These are phyloP conservation scores for Cladophialophora immunda DNA, from an alignment of 2,329 filamentous ascomycete species.

Conservation along the genomic window DNA sequence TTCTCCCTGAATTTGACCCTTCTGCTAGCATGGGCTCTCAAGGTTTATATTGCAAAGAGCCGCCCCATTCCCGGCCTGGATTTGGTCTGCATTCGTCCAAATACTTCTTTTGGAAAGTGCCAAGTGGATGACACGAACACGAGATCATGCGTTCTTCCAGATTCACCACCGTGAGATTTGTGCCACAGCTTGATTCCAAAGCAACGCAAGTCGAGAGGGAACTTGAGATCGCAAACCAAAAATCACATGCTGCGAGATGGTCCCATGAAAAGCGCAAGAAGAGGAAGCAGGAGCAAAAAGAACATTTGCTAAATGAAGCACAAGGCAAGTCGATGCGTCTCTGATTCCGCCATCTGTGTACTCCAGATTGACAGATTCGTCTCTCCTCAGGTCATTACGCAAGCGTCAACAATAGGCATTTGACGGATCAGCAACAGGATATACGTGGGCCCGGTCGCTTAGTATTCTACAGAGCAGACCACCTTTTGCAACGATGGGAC, in stretches of 20 bases:
- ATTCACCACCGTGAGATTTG: conserved; percentile 9
- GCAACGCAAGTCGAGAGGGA: conserved; percentile 9
- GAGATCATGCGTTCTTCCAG: not conserved
- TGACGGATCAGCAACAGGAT: not conserved
- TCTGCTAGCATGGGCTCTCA: not conserved
- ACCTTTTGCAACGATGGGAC: not conserved
- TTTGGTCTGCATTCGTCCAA: not conserved
- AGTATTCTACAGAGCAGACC: not conserved
- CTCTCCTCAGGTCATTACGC: not conserved
- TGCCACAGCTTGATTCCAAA: conserved; percentile 2
- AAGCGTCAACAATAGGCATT: not conserved
- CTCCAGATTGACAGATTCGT: not conserved
- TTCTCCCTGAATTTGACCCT: not conserved
- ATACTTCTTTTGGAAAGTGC: conserved; percentile 5
- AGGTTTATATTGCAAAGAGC: not conserved
- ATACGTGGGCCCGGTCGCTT: not conserved
- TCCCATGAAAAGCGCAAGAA: conserved; percentile 4
- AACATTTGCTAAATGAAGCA: not conserved
- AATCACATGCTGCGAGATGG: conserved; percentile 9
- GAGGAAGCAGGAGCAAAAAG: conserved; percentile 7
- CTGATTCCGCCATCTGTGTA: not conserved
- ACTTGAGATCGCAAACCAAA: conserved; percentile 17
- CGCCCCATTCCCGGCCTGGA: not conserved
- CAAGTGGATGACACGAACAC: not conserved
- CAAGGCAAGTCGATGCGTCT: not conserved